Percentiles rank a stretch among this genome's conserved stretches.
Conservation (phyloP, 345 rosid species). For the Brassica carinata region DNA sequence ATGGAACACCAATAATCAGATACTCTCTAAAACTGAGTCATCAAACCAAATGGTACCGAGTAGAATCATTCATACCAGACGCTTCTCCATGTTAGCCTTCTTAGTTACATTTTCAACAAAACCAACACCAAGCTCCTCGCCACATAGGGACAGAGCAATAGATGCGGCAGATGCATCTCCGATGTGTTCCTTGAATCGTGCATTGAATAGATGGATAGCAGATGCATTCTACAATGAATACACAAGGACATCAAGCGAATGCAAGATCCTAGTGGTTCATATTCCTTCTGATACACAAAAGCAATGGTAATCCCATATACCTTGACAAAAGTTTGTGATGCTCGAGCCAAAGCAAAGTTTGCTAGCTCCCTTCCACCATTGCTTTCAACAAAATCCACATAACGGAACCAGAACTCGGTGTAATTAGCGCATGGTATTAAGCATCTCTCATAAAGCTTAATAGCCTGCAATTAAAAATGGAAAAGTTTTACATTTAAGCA, state of each 20-base stretch:
- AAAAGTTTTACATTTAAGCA: constrained; percentile 12
- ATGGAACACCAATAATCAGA: constrained; percentile 1
- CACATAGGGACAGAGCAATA: constrained; percentile 57
- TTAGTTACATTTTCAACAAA: constrained; percentile 57
- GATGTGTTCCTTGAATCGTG: constrained; percentile 75
- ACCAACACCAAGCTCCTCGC: constrained; percentile 52
- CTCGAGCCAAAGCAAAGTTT: constrained; percentile 71
- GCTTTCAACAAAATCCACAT: constrained; percentile 78
- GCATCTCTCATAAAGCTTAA: constrained; percentile 89
- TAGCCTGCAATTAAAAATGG: constrained; percentile 50
- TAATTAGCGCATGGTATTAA: constrained; percentile 84
- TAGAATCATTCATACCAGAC: constrained; percentile 55
- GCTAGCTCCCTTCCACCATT: constrained; percentile 95
- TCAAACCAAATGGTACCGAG: constrained; percentile 4
- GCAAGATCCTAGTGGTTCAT: background rate
- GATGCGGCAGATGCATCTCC: constrained; percentile 64
- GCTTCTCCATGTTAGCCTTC: constrained; percentile 93
- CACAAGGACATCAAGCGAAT: constrained; percentile 4
- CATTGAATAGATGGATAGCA: constrained; percentile 63
- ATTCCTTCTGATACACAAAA: constrained; percentile 1
- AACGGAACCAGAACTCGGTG: constrained; percentile 91
- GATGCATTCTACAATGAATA: constrained; percentile 62
- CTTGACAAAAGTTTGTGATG: constrained; percentile 71
- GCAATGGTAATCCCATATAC: constrained; percentile 39
- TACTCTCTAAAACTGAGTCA: background rate